Base-by-base conservation (phyloP, 2,329 filamentous ascomycete genomes). In the Fusarium decemcellulare region DNA sequence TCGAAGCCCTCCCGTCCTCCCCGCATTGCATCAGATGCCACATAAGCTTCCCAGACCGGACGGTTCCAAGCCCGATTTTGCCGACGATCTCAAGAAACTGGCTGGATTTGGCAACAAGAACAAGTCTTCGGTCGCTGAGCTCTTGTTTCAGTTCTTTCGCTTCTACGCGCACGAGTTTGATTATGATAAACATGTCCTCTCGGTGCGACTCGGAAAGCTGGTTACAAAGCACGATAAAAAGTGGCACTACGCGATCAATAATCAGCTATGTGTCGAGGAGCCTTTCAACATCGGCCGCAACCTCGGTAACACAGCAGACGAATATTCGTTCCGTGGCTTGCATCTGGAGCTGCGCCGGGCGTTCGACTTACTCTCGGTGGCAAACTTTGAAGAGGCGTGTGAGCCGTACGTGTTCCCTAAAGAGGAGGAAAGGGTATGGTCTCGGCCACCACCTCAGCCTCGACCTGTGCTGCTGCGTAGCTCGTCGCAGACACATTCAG, bases 111-210 rank as follows among this genome's bases (percentile, higher is more conserved):
- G 96, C 2, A 83, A 85, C 43, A 88, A 88, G 71, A 99, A 98
- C 78, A 92, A 91, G 74, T 93, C 97, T 66, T 91, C 91, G 1
- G 79, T 96, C 30, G 95, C 95, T 5, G 89, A 94, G 66, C 86
- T 99, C n/a, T 84, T 99, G 2, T 99, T 98, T 74, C 89, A 95
- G 43, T 99, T 99, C 81, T 99, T 98, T 81, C 91, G 94, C 46
- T 94, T 95, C 74, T 99, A 98, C 76, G 95, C 93, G 2, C 92
- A 98, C 79, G 95, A 98, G 78, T 90, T 98, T 66, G 91, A 98
- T 77, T 98, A 96, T 76, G 92, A 95, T 72, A 93, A 91, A 65
- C 85, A 90, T 67, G 94, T 93, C 10, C 85, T 98, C 40, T 98
- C 96, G 1, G 91, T 99, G 52, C 90, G 95, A 23, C 87, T 92